A percentile compares a stretch with the other conserved stretches of the same genome.
Conservation (phyloP, 768 basidiomycete species). For the Mycena kentingensis region DNA sequence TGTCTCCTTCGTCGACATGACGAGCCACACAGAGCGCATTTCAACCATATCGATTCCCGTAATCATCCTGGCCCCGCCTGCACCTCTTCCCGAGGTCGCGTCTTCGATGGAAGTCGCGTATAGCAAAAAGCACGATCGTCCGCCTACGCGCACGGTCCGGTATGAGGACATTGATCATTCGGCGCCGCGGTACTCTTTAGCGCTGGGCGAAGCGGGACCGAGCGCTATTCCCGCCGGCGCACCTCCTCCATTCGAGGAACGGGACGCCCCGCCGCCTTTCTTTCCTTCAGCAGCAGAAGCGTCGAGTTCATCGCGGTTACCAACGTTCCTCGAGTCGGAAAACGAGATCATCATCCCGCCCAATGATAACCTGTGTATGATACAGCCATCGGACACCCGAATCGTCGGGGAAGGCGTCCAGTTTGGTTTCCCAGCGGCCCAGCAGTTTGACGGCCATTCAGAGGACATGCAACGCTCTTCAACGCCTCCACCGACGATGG, state of each 20-base stretch:
- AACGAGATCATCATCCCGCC: conserved; percentile 70
- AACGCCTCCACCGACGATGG: conserved; percentile 77
- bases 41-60: conserved; percentile 70
- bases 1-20: conserved; percentile 75
- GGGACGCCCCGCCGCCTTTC: conserved; percentile 78
- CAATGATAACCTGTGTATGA: conserved; percentile 38
- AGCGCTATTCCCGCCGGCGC: conserved; percentile 65
- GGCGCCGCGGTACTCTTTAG: conserved; percentile 68
- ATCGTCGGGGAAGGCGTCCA: conserved; percentile 75
- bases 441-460: conserved; percentile 83
- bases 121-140: conserved; percentile 85
- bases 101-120: conserved; percentile 72
- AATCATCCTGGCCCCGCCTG: conserved; percentile 69
- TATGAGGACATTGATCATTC: conserved; percentile 63
- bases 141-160: conserved; percentile 70
- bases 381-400: conserved; percentile 34
- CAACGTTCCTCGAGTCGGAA: conserved; percentile 82
- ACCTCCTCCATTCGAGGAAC: conserved; percentile 85
- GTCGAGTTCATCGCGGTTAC: conserved; percentile 61
- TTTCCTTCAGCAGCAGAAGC: conserved; percentile 55
- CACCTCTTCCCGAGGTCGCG: conserved; percentile 80
- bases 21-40: conserved; percentile 66
- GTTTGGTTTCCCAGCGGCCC: conserved; percentile 70
- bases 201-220: conserved; percentile 75
- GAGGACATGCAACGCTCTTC: conserved; percentile 63